phyloP scores from a whole-genome alignment of 768 basidiomycete genomes.

The Boletus patriciae region DNA sequence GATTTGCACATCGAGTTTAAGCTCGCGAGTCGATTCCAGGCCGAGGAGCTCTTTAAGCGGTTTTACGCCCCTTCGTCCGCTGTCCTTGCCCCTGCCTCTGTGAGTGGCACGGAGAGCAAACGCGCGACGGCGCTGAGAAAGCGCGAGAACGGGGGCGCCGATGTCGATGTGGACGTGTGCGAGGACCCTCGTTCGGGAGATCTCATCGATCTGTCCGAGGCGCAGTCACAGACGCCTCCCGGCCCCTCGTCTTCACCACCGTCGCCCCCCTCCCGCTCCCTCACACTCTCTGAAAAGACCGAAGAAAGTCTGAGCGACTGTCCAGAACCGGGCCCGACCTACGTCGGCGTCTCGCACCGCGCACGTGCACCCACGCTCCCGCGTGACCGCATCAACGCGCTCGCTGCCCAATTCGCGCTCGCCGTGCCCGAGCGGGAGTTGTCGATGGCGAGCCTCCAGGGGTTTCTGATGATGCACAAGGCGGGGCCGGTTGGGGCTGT shows the following conservation, averaged over 20 bases:
- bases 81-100: not conserved
- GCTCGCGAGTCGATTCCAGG: constrained; percentile 70
- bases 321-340: not conserved
- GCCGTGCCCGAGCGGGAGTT: constrained; percentile 48
- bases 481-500: constrained; percentile 57
- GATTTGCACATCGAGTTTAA: constrained; percentile 78
- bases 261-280: not conserved
- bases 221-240: not conserved
- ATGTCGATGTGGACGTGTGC: not conserved
- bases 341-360: constrained; percentile 29
- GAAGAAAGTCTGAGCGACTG: not conserved
- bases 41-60: constrained; percentile 58
- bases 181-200: not conserved
- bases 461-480: constrained; percentile 72
- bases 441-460: constrained; percentile 47
- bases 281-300: constrained; percentile 18
- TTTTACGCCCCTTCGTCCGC: constrained; percentile 56
- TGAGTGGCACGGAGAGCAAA: not conserved
- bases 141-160: not conserved
- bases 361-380: constrained; percentile 44
- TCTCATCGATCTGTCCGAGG: constrained; percentile 20
- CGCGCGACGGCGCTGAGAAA: not conserved
- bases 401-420: constrained; percentile 58
- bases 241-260: not conserved
- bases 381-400: constrained; percentile 36